phyloP scores from a whole-genome alignment of 2,329 filamentous ascomycete genomes.

The Myrmaecium sp. region DNA sequence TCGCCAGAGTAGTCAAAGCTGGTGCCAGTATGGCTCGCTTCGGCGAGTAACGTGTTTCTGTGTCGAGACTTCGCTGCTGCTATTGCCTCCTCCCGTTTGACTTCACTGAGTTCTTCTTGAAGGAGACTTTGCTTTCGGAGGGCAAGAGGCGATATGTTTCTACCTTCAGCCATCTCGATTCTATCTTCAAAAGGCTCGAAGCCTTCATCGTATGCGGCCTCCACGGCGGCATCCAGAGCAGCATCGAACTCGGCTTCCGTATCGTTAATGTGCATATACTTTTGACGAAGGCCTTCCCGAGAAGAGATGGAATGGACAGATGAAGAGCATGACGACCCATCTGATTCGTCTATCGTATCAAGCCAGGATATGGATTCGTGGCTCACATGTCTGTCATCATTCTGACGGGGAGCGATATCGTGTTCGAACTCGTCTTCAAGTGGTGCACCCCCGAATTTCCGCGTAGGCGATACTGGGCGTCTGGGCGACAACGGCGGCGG shows the following conservation, averaged over 20 bases:
- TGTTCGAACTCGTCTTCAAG: too few relatives aligned
- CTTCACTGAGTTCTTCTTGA: conserved; percentile 60
- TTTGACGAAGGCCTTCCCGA: conserved; percentile 49
- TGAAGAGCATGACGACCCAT: conserved; percentile 53
- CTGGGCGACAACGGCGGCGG: conserved; percentile 55
- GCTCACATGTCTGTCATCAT: conserved; percentile 51
- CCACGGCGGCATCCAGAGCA: conserved; percentile 84
- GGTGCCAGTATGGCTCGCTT: conserved; percentile 10
- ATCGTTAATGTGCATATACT: conserved; percentile 55
- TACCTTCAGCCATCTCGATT: conserved; percentile 57
- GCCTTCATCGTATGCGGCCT: conserved; percentile 87
- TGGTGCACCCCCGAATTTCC: too few relatives aligned
- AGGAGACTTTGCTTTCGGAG: too few relatives aligned
- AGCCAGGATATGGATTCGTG: conserved; percentile 80
- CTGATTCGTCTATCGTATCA: conserved; percentile 87
- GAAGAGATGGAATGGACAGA: conserved; percentile 70
- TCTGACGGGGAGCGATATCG: conserved; percentile 8
- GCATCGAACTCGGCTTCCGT: conserved; percentile 88
- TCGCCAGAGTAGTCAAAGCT: conserved; percentile 14
- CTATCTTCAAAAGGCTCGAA: conserved; percentile 56
- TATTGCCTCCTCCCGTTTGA: conserved; percentile 51
- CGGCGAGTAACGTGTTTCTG: conserved; percentile 20
- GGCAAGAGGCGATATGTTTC: conserved; percentile 54
- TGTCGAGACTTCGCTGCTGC: conserved; percentile 44
- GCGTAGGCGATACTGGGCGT: conserved; percentile 33